Conservation (phyloP, 257 asterid genomes). For the Salvia hispanica region DNA sequence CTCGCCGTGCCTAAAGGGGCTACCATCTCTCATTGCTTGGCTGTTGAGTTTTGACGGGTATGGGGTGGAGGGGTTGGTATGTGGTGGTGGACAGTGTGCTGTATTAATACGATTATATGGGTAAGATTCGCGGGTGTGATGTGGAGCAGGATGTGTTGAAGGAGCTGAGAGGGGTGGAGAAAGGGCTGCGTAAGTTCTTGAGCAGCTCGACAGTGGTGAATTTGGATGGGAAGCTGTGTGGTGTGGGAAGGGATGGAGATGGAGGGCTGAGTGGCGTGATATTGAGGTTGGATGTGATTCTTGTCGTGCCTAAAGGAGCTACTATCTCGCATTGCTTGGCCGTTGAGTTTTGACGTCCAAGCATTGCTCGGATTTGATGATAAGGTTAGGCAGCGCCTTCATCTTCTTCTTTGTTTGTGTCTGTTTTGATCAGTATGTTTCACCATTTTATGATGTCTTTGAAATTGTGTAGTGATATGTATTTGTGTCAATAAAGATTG, state of each 20-base stretch:
- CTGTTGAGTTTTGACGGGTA: constrained; percentile 54
- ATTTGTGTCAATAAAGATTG: no score
- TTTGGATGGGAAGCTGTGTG: constrained; percentile 72
- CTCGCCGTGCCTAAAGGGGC: constrained; percentile 70
- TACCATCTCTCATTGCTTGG: constrained; percentile 78
- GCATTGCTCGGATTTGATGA: no score
- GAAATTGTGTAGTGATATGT: no score
- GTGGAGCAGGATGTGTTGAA: constrained; percentile 68
- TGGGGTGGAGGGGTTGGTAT: neutral
- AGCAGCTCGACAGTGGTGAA: constrained; percentile 89
- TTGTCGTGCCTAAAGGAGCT: constrained; percentile 60
- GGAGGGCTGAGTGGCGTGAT: constrained; percentile 62
- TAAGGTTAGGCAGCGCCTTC: no score
- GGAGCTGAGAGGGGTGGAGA: constrained; percentile 70
- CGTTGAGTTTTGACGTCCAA: no score
- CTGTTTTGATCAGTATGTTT: no score
- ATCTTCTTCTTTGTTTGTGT: no score
- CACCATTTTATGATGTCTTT: no score
- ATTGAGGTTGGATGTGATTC: constrained; percentile 54
- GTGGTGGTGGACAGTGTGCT: constrained; percentile 46
- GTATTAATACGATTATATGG: constrained; percentile 82
- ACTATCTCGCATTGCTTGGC: no score
- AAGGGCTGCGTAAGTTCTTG: constrained; percentile 75
- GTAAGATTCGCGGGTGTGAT: constrained; percentile 81
- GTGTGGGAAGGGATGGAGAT: constrained; percentile 79